Percentiles rank a stretch among this genome's conserved stretches.
phyloP scores from a whole-genome alignment of 169 alveolate species.

The Nephromyces sp. region DNA sequence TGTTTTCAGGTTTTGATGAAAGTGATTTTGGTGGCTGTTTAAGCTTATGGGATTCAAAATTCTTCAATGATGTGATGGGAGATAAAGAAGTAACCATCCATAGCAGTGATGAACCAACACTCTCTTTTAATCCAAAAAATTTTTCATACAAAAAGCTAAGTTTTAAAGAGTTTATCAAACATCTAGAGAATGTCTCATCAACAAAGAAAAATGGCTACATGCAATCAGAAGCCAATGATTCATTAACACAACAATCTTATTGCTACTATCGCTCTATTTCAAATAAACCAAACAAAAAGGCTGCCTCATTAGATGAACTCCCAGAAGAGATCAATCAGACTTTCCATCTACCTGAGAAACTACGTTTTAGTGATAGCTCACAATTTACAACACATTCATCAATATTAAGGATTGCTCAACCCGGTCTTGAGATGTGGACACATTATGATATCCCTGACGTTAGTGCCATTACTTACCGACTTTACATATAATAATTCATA shows the following conservation, averaged over 20 bases:
- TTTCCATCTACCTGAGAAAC: too few relatives aligned
- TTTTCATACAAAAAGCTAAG: neutral
- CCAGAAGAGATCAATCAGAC: neutral
- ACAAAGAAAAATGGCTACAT: too few relatives aligned
- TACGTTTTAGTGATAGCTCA: neutral
- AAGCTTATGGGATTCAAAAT: neutral
- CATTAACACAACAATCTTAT: neutral
- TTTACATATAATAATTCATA: neutral
- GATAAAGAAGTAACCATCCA: neutral
- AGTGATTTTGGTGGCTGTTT: neutral
- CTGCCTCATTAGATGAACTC: neutral
- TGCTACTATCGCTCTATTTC: neutral
- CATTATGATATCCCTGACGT: slow-evolving; percentile 48
- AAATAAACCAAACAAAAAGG: neutral
- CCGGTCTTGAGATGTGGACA: slow-evolving; percentile 44
- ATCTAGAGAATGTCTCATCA: too few relatives aligned
- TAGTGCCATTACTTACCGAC: neutral
- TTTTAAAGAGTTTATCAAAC: neutral
- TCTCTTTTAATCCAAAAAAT: neutral
- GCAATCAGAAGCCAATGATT: neutral
- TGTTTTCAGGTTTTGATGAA: neutral
- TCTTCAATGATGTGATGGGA: neutral
- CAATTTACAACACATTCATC: slow-evolving; percentile 28
- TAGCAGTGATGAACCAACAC: neutral
- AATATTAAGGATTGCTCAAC: slow-evolving; percentile 37